Conservation (phyloP, 1,284 basidiomycete species). For the Inonotus obliquus region DNA sequence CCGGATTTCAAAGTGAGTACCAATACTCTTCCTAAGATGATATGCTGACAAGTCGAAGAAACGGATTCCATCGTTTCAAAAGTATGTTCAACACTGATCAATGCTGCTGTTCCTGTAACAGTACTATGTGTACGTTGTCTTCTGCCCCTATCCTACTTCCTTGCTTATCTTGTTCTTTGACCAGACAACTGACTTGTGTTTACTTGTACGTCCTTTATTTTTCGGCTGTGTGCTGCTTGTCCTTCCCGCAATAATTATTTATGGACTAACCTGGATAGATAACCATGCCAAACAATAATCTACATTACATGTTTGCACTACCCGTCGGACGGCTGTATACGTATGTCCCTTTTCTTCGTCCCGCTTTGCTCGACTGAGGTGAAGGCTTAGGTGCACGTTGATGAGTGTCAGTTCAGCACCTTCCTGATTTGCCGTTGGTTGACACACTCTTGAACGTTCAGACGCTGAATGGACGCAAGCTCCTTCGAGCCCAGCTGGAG, state of each 20-base stretch:
- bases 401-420: neutral
- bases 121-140: neutral
- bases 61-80: constrained; percentile 6
- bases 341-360: neutral
- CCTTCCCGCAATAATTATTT: neutral
- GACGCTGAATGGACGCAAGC: constrained; percentile 1
- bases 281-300: constrained; percentile 1
- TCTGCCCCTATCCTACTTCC: neutral
- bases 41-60: neutral
- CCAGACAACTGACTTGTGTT: constrained; percentile 1
- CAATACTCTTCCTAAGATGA: neutral
- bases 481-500: neutral
- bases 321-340: constrained; percentile 7
- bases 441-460: neutral
- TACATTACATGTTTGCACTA: constrained; percentile 4
- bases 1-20: constrained; percentile 3
- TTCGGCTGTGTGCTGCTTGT: no score
- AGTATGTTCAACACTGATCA: neutral
- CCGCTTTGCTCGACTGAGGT: neutral
- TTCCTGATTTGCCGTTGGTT: neutral
- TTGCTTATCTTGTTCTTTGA: neutral
- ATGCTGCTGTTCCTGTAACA: neutral
- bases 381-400: neutral
- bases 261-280: neutral
- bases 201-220: neutral